Evolutionary conservation across 1,284 basidiomycete species (phyloP), one percentile per base, ranked within the genome.

Genomic region (Ustilago xerochloae): DNA sequence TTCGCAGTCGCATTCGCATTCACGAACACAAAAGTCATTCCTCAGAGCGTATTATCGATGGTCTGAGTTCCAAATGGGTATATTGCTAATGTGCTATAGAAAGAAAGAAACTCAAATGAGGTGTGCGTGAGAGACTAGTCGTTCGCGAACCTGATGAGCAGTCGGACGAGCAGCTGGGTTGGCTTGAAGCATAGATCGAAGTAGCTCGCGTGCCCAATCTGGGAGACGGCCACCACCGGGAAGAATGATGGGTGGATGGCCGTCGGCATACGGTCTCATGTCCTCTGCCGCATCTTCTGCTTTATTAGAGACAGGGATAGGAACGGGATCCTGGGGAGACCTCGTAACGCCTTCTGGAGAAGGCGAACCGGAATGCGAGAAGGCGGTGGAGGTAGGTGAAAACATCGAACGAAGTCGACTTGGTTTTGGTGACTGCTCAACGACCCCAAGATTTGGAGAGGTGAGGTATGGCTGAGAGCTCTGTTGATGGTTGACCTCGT

Each of bases 171-270:
- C 47, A 4, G 59, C 51, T 2, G 80, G 77, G 22, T 72, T 47
- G 1, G 80, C 47, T 15, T 59, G 38, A 4, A 82, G 58, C 82
- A 84, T 84, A 1, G 43, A 29, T 9, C 75, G 45, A 20, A 84
- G 59, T 18, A 84, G 47, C 1, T 79, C 76, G n/a, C 81, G 59
- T 4, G 80, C 72, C 32, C 45, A 56, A 30, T 82, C 80, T 0
- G 82, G 82, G 4, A 84, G 41, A 13, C 81, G 48, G 0, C 71
- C 81, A 3, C 82, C 81, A 28, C 80, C 81, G 18, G 82, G 79
- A 2, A 84, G 58, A 43, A 82, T 55, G 38, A 84, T 74, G 15
- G 82, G 70, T 7, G 82, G 81, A 18, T 72, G 59, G 10, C 82
- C 82, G 50, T 84, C 82, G 2, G 39, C 30, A 22, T 84, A 84